Base-by-base conservation (phyloP, 768 basidiomycete species). In the Mycena chlorophos region DNA sequence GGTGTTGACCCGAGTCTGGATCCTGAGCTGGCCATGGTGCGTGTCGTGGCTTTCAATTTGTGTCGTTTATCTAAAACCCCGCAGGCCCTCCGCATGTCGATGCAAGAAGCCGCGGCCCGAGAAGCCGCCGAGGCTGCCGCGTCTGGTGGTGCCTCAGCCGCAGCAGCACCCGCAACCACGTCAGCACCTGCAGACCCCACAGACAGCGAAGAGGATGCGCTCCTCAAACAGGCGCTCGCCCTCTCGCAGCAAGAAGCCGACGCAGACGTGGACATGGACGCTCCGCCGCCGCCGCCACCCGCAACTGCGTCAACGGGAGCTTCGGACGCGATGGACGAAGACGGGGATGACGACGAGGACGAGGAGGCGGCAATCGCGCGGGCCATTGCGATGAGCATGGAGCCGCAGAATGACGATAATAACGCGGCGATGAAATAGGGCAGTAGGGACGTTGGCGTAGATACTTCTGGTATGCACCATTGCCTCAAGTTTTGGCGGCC, bases 341-440 rank as follows among this genome's bases (percentile, higher is more conserved):
- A 82, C 1, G n/a, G n/a, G n/a, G 84, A 80, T 10, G 81, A 78
- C 22, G 91, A 88, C 3, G 85, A 84, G 51, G 86, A 85, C 50
- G 76, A 95, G 65, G 95, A 97, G 62, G 94, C 87, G 51, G 94
- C 88, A 28, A 98, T 98, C 67, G 85, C 87, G 43, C 77, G 84
- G 43, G 97, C 96, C 14, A 98, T 97, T 63, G 86, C 85, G 70
- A 92, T 96, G 92, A 96, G 94, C 67, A 88, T 96, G 90, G 80
- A 86, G 66, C 56, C 48, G 31, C 45, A 14, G n/a, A n/a, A n/a
- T n/a, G 40, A 42, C 13, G 40, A 42, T 19, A 19, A 42, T 42
- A 42, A 14, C 40, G 20, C 13, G n/a, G 13, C 40, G 13, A 34
- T 34, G 31, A 42, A 42, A 42, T 42, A 42, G n/a, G n/a, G n/a